A percentile compares a stretch with the other conserved stretches of the same genome.
Conservation (phyloP, 148 eudicot species). For the Nepenthes mirabilis region DNA sequence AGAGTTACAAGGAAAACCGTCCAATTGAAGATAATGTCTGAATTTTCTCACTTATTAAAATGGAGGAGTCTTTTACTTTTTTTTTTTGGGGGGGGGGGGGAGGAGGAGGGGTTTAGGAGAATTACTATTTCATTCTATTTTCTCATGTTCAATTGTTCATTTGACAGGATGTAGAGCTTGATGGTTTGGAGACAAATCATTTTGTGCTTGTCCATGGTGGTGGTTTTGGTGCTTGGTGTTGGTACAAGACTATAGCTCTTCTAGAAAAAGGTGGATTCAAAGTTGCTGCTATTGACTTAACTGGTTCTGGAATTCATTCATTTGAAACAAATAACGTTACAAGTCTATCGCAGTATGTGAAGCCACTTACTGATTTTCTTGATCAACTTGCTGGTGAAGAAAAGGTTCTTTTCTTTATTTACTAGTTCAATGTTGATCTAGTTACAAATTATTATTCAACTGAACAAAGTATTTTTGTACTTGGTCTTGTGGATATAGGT, state of each 20-base stretch:
- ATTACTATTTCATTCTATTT: no score
- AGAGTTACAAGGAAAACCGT: no score
- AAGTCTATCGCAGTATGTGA: constrained; percentile 74
- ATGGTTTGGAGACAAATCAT: constrained; percentile 49
- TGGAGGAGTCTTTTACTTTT: no score
- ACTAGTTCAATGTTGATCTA: no score
- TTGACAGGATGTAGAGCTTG: constrained; percentile 46
- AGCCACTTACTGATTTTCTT: constrained; percentile 64
- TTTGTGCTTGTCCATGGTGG: constrained; percentile 95
- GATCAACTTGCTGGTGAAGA: constrained; percentile 63
- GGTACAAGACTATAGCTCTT: constrained; percentile 91
- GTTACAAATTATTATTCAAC: no score
- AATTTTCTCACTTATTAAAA: no score
- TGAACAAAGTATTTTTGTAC: no score
- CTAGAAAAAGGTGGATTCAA: constrained; percentile 70
- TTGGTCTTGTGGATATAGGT: no score
- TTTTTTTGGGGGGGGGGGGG: no score
- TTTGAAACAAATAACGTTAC: constrained; percentile 56
- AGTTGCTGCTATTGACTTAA: constrained; percentile 79
- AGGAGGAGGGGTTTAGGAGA: no score
- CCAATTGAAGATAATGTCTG: no score
- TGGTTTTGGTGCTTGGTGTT: constrained; percentile 99
- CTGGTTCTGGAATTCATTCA: constrained; percentile 86
- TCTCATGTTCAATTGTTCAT: no score
- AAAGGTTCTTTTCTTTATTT: constrained; percentile 38